phyloP scores from a whole-genome alignment of 176 grass and related monocot genomes.

The Cenchrus purpureus region DNA sequence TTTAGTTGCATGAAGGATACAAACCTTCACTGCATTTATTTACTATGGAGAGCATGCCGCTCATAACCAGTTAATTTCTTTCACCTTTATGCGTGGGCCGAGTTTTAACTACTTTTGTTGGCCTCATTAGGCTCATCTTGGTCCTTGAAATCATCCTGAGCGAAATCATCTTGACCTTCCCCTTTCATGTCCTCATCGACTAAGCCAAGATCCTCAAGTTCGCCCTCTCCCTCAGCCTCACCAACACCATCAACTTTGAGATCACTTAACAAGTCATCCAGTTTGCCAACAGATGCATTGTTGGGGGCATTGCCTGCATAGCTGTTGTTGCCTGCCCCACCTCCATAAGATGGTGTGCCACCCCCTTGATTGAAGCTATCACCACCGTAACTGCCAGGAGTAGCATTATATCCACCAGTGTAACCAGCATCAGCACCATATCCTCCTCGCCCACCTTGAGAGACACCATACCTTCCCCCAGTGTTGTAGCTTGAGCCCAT shows the following conservation, averaged over 20 bases:
- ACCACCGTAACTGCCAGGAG: conserved; percentile 20
- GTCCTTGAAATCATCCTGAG: conserved; percentile 45
- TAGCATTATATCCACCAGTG: conserved; percentile 19
- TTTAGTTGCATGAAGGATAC: conserved; percentile 9
- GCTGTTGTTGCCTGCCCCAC: neutral
- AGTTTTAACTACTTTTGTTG: conserved; percentile 47
- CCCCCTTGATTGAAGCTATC: conserved; percentile 30
- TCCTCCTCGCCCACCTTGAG: conserved; percentile 25
- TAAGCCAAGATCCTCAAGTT: neutral
- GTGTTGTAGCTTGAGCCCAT: conserved; percentile 15
- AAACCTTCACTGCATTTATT: neutral
- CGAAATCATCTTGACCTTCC: conserved; percentile 30
- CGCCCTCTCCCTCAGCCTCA: neutral
- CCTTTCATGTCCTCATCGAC: neutral
- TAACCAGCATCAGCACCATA: conserved; percentile 33
- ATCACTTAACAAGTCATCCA: conserved; percentile 36
- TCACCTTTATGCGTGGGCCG: neutral
- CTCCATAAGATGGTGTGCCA: conserved; percentile 9
- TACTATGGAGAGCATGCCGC: neutral
- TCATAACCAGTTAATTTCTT: neutral
- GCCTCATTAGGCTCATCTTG: conserved; percentile 49
- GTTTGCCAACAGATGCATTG: conserved; percentile 3
- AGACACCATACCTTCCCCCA: conserved; percentile 27
- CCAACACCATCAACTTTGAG: conserved; percentile 41
- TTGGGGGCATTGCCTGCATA: neutral